Base-by-base conservation (phyloP, 495 filamentous ascomycete species). In the Aspergillus nanangensis region DNA sequence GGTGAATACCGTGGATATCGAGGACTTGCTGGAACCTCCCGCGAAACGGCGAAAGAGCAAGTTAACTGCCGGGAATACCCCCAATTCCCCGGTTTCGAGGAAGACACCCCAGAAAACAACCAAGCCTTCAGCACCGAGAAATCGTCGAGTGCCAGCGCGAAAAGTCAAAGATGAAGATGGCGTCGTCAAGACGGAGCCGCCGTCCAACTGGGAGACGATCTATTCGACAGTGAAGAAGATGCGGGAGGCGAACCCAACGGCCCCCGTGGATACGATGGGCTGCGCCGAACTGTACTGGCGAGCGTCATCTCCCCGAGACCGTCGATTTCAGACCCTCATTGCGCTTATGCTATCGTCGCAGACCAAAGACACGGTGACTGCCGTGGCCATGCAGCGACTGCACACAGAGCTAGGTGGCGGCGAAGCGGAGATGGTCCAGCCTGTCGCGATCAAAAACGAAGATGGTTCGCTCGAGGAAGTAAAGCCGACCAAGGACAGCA, bases 191-290 rank as follows among this genome's bases (percentile, higher is more conserved):
- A 65, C 86, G 32, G 65, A 79, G 37, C 79, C 93, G 2, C 94
- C 93, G 0, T 75, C 81, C 0, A 78, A 88, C 58, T 98, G 93
- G 93, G 83, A 90, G 44, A 76, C 82, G 20, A 82, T 95, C 40
- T 98, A 96, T 65, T 65, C 75, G 29, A 71, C 79, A 1, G 84
- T 90, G 27, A 83, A 82, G 52, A 77, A 78, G 55, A 96, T 96
- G 88, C 82, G 93, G 2, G 73, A 74, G 42, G 65, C 70, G 10
- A 77, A 78, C 32, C 82, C 86, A n/a, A 72, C 77, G 0, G 93
- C 93, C 3, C 88, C 92, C 1, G 93, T 98, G 1, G 93, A 98
- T 67, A 96, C 94, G 0, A 96, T 98, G 93, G 93, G 93, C 15
- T 98, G 93, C 60, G 89, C 92, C 50, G 79, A 83, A 11, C 75